These are phyloP conservation scores for Tylopilus rubrobrunneus DNA, from an alignment of 768 basidiomycete genomes.

Conservation along the genomic window DNA sequence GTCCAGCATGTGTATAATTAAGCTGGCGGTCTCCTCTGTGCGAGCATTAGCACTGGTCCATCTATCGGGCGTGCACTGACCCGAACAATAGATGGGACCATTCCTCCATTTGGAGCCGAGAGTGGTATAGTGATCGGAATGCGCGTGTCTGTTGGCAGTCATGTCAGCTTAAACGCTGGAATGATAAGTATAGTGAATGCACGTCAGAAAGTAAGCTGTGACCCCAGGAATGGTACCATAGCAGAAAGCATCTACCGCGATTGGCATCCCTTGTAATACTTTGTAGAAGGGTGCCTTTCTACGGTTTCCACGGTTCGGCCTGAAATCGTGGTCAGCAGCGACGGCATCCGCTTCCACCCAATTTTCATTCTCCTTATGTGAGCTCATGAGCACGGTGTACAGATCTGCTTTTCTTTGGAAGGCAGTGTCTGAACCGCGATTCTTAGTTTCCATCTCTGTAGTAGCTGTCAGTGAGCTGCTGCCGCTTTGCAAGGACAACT, in stretches of 20 bases:
- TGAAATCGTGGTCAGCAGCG: constrained; percentile 50
- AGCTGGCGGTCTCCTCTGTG: constrained; percentile 76
- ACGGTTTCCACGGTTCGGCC: constrained; percentile 47
- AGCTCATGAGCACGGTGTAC: constrained; percentile 90
- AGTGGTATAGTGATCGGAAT: constrained; percentile 96
- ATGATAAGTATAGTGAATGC: neutral
- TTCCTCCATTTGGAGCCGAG: constrained; percentile 82
- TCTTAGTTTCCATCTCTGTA: neutral
- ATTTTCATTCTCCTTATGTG: constrained; percentile 70
- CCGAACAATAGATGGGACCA: constrained; percentile 95
- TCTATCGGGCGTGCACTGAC: constrained; percentile 20
- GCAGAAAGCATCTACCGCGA: constrained; percentile 95
- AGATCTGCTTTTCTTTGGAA: constrained; percentile 29
- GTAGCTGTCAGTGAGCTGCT: neutral
- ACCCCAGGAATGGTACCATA: constrained; percentile 90
- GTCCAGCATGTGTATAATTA: constrained; percentile 87
- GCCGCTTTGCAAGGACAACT: constrained; percentile 10
- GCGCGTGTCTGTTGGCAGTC: constrained; percentile 68
- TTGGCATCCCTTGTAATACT: constrained; percentile 92
- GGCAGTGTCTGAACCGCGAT: neutral
- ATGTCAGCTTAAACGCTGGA: constrained; percentile 6
- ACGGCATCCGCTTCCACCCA: constrained; percentile 77
- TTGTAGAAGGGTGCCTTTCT: constrained; percentile 94
- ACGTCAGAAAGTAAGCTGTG: constrained; percentile 92
- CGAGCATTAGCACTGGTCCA: neutral